Evolutionary conservation across 2,329 filamentous ascomycete genomes (phyloP).

Genomic region (Metarhizium sp.): DNA sequence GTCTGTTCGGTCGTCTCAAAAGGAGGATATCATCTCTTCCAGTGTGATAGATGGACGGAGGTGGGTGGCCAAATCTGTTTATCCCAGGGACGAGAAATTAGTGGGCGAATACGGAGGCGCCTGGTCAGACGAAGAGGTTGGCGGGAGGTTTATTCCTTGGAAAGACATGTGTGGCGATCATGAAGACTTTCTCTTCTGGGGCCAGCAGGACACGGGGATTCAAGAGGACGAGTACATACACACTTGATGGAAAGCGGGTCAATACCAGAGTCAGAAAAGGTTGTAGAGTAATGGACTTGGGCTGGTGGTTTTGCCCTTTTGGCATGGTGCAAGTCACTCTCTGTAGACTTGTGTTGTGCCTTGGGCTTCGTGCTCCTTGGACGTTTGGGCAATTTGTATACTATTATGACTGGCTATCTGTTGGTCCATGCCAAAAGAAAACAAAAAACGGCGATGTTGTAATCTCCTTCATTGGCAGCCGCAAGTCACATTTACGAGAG

Average conservation of each 20-base stretch:
- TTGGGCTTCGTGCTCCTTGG: no score
- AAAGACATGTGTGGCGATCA: constrained; percentile 16
- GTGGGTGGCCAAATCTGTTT: constrained; percentile 16
- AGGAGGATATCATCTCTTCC: constrained; percentile 14
- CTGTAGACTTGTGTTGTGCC: no score
- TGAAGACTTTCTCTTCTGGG: constrained; percentile 15
- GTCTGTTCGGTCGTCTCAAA: constrained; percentile 14
- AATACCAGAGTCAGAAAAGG: neutral
- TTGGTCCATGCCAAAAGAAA: no score
- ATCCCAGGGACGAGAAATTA: constrained; percentile 5
- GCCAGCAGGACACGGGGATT: constrained; percentile 9
- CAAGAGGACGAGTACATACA: neutral
- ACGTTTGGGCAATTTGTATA: no score
- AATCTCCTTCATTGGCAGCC: no score
- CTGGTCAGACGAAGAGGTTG: constrained; percentile 13
- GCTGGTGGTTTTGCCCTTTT: no score
- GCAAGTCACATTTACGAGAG: no score
- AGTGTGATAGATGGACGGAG: constrained; percentile 20
- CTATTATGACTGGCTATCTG: no score
- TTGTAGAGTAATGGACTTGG: neutral
- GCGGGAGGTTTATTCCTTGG: constrained; percentile 17
- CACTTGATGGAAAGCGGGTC: neutral
- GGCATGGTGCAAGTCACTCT: no score
- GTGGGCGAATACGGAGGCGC: constrained; percentile 14
- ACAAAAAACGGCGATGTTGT: no score